Evolutionary conservation across 805 yeast species (phyloP), one percentile per base, ranked within the genome.

Genomic region (Ogataea angusta): DNA sequence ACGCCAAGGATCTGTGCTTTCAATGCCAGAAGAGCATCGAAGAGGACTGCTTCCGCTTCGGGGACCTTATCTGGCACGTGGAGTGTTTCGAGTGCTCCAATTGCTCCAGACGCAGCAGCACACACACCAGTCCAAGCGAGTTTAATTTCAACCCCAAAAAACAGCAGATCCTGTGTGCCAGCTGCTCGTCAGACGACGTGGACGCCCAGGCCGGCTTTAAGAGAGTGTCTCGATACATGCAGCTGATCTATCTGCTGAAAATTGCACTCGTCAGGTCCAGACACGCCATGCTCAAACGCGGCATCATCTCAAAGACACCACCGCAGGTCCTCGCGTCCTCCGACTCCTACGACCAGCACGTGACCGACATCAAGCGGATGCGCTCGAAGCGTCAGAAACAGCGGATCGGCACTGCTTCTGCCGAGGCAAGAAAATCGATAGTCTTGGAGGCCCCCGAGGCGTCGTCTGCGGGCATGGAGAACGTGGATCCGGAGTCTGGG

Each of bases 181-280:
- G 74, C 22, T 89, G 96, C 62, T 74, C 80, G 0, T 52, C 71
- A 3, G 65, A 67, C 33, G 76, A 70, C 40, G 72, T 71, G 2
- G 74, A 72, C 45, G 71, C 78, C 1, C 58, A 64, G 13, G 48
- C 67, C 1, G 89, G 84, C 0, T 81, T 88, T 56, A 72, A 67
- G 34, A 53, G 63, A n/a, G 81, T 89, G 1, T 73, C 87, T 5
- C 81, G 80, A 44, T 72, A 88, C 34, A 63, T 77, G 14, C 98
- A 93, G 62, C 73, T 89, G 55, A 70, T 82, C 14, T 87, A 80
- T 57, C 65, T 93, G 33, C 67, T 90, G 49, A 83, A 85, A 53
- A 88, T 93, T 47, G 98, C 98, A 0, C 68, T 90, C 34, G 76
- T 84, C 3, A 71, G 96, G 42, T 84, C 84, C 28, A 78, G 66